Base-by-base conservation (phyloP, 2,329 filamentous ascomycete genomes). In the Pseudogymnoascus sp. region DNA sequence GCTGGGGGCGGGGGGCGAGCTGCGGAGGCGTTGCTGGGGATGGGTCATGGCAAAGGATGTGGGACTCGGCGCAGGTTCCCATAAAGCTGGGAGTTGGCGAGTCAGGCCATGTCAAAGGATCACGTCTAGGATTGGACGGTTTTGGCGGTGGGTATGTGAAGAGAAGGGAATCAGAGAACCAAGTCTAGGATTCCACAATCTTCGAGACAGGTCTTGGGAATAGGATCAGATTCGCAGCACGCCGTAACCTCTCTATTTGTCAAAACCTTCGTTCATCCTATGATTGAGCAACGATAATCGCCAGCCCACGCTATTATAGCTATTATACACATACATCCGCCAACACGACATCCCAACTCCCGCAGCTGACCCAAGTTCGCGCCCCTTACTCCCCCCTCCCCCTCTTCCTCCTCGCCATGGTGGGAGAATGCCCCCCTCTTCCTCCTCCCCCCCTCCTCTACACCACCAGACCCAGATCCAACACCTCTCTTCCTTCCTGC, bases 331-430 rank as follows among this genome's bases (percentile, higher is more conserved):
- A 45, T 26, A 26, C 41, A 26, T 26, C 26, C 26, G 8, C 23
- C 21, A 21, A 21, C 41, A 26, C 21, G 19, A 2, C 11, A 14
- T 43, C 39, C 6, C 8, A 49, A 29, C 21, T 26, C 23, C 43
- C 21, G 2, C 43, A 49, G 43, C 23, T 49, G 43, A 29, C 43
- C 43, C 12, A 49, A 49, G 23, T 7, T 69, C 58, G 14, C 68
- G 62, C 59, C 69, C 78, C 78, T 74, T 85, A 77, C 68, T 80
- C 74, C 61, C 80, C 78, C 61, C 80, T 71, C 38, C 77, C 78
- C 29, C 80, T 75, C 31, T 80, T 75, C 61, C 77, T 76, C 66
- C 78, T 78, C 45, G n/a, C n/a, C n/a, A n/a, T n/a, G n/a, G n/a
- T n/a, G n/a, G n/a, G n/a, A n/a, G n/a, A n/a, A n/a, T n/a, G n/a